phyloP scores from a whole-genome alignment of 352 stramenopile species.

The Phytophthora quininea region DNA sequence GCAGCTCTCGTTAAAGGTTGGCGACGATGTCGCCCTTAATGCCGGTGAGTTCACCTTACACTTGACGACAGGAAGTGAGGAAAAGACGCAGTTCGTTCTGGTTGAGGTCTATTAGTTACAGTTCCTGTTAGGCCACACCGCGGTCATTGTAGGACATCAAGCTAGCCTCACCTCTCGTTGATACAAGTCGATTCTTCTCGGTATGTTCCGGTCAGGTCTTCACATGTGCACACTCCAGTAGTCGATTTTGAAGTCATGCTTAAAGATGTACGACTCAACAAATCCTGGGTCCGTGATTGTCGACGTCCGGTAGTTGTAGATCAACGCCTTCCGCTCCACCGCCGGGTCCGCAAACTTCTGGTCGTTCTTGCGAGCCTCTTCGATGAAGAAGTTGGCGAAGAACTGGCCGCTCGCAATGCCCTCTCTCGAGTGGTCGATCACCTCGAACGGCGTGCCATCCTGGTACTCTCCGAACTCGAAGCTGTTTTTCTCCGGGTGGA shows the following conservation, averaged over 20 bases:
- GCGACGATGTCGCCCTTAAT: constrained; percentile 31
- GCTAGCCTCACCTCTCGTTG: background rate
- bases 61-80: constrained; percentile 13
- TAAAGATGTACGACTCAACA: constrained; percentile 78
- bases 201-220: background rate
- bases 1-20: constrained; percentile 24
- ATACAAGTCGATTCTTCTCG: background rate
- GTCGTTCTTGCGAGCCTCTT: constrained; percentile 77
- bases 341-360: constrained; percentile 50
- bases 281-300: constrained; percentile 65
- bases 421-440: constrained; percentile 81
- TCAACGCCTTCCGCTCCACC: constrained; percentile 52
- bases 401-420: constrained; percentile 56
- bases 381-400: constrained; percentile 79
- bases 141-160: background rate
- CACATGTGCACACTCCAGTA: constrained; percentile 49
- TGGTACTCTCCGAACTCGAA: constrained; percentile 87
- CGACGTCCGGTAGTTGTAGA: constrained; percentile 78
- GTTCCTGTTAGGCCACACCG: background rate
- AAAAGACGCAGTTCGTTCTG: constrained; percentile 31
- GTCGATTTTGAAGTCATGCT: constrained; percentile 53
- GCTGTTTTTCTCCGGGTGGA: constrained; percentile 93
- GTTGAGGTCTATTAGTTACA: constrained; percentile 34
- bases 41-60: constrained; percentile 17
- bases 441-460: constrained; percentile 74